These are phyloP conservation scores for Puccinia polysora DNA, from an alignment of 1,284 basidiomycete genomes.

Conservation along the genomic window DNA sequence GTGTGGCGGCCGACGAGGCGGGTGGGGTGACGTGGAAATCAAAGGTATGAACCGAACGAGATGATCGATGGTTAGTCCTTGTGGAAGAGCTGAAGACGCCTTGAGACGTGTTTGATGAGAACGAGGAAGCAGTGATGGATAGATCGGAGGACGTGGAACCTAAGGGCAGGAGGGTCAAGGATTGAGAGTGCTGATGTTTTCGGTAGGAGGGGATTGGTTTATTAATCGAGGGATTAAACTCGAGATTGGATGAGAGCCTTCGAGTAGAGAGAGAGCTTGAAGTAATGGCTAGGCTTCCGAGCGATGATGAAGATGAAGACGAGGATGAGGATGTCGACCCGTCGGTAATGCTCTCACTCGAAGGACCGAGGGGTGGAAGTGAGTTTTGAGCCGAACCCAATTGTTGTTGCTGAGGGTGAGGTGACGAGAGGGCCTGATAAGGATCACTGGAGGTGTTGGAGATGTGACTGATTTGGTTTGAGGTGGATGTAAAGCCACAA, in stretches of 20 bases:
- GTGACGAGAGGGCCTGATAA: not conserved
- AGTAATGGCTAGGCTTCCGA: too few relatives aligned
- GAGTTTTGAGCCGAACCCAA: too few relatives aligned
- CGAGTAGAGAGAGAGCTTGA: not conserved
- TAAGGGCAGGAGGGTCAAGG: not conserved
- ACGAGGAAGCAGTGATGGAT: too few relatives aligned
- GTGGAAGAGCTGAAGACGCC: slow-evolving; percentile 5
- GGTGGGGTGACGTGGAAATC: not conserved
- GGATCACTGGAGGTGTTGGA: slow-evolving; percentile 5
- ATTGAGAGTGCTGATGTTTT: slow-evolving; percentile 22
- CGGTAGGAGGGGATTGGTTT: slow-evolving; percentile 2
- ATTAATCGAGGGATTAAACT: not conserved
- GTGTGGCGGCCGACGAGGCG: not conserved
- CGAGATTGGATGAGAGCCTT: not conserved
- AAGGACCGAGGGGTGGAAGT: not conserved
- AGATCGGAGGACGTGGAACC: not conserved
- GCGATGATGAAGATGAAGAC: too few relatives aligned
- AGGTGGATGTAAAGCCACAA: too few relatives aligned
- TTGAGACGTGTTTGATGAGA: not conserved
- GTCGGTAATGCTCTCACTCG: not conserved
- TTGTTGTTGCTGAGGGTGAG: slow-evolving; percentile 1
- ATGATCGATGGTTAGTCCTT: not conserved
- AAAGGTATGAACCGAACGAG: not conserved
- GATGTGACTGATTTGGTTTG: too few relatives aligned
- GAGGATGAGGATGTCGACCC: too few relatives aligned